Evolutionary conservation across 108 stramenopile species (phyloP).

Genomic region (Asterionellopsis glacialis): DNA sequence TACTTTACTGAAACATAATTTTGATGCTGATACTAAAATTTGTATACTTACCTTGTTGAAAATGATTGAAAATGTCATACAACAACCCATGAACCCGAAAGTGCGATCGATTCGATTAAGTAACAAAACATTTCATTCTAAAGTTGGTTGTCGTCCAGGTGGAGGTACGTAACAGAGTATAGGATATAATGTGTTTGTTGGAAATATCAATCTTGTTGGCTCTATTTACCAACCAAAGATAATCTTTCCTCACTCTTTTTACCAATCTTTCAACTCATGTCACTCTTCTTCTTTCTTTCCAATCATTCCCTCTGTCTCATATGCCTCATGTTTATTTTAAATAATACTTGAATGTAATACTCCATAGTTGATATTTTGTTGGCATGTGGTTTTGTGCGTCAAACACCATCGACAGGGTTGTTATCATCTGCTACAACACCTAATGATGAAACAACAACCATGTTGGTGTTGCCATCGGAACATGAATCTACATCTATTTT

Average conservation of each 20-base stretch:
- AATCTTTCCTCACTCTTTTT: too few relatives aligned
- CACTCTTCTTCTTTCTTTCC: too few relatives aligned
- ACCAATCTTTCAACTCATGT: too few relatives aligned
- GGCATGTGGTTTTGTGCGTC: conserved; percentile 56
- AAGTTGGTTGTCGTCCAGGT: conserved; percentile 44
- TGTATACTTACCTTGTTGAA: conserved; percentile 66
- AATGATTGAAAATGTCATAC: conserved; percentile 67
- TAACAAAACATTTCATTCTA: conserved; percentile 52
- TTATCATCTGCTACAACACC: background rate
- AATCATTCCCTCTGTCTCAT: too few relatives aligned
- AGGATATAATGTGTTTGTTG: background rate
- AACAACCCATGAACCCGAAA: conserved; percentile 55
- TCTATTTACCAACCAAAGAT: background rate
- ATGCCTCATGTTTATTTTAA: too few relatives aligned
- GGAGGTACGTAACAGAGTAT: conserved; percentile 10
- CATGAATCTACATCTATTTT: conserved; percentile 34
- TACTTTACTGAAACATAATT: conserved; percentile 42
- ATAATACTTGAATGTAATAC: too few relatives aligned
- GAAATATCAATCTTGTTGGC: background rate
- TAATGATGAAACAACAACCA: background rate
- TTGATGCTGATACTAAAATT: conserved; percentile 50
- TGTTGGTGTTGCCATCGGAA: conserved; percentile 24
- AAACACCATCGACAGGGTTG: conserved; percentile 17
- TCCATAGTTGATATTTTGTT: conserved; percentile 39
- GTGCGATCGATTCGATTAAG: conserved; percentile 58